Evolutionary conservation across 2,329 filamentous ascomycete species (phyloP), one percentile per base, ranked within the genome.

Genomic region (Paramyrothecium roridum): DNA sequence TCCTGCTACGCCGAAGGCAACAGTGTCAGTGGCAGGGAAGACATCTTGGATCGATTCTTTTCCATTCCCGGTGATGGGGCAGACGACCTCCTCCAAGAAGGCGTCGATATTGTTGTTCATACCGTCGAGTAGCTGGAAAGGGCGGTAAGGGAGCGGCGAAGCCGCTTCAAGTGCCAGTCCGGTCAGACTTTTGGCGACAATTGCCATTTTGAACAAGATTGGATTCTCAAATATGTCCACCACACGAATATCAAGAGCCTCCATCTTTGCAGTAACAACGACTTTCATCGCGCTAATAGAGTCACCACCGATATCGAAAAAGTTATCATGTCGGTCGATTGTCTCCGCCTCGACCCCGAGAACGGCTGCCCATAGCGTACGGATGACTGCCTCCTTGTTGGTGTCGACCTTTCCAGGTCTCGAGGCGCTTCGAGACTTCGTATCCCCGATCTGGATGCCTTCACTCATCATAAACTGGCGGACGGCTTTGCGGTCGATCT

Each of bases 291-390:
- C 54, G 46, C 43, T 50, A 37, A 59, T 56, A 22, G 57, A 59
- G 48, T 59, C 57, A 48, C 49, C 59, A 8, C 60, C 60, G 21
- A 58, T 47, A 19, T 54, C 53, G 53, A 62, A 60, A 30, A 62
- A 61, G 50, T 61, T 62, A 51, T 62, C 57, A 49, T 54, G 40
- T 52, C 52, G 48, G 22, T 53, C 54, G 49, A 58, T 56, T 19
- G 23, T 51, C 17, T 50, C 52, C 40, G 43, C 33, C 21, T 58
- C 52, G n/a, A 58, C 21, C 19, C 51, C 55, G n/a, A 58, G 33
- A n/a, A 58, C 56, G 40, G 30, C 43, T 33, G 54, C 50, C 56
- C 56, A 59, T 46, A 59, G 50, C 26, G 37, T 51, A 16, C 52
- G 52, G 17, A 56, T 34, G 46, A 59, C 30, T 19, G 50, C 49